Conservation (phyloP, 306 rosid species). For the Arachis stenosperma region DNA sequence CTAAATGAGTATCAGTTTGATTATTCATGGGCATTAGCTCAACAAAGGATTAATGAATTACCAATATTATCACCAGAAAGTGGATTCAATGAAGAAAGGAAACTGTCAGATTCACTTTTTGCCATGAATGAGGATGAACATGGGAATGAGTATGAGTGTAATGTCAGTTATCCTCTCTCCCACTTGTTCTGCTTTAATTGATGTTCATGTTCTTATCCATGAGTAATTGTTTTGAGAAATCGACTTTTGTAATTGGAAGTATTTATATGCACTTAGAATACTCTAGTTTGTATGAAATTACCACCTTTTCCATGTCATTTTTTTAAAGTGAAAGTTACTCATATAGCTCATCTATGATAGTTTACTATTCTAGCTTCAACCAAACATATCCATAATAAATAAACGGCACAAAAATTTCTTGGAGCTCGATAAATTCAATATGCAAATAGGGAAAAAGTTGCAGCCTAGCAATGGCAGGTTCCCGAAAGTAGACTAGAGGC, state of each 20-base stretch:
- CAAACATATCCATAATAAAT: neutral
- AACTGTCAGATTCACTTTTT: constrained; percentile 10
- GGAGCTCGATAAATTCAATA: too few relatives aligned
- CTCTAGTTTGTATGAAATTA: constrained; percentile 17
- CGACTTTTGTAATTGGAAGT: constrained; percentile 11
- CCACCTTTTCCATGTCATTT: neutral
- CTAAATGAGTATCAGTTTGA: constrained; percentile 35
- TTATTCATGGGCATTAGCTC: constrained; percentile 50
- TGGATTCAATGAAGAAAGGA: constrained; percentile 21
- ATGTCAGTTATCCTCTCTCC: constrained; percentile 36
- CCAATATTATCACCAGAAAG: constrained; percentile 25
- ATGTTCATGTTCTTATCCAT: neutral
- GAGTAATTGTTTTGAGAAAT: neutral
- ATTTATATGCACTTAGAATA: constrained; percentile 9
- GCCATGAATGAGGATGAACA: constrained; percentile 29
- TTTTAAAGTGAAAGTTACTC: too few relatives aligned
- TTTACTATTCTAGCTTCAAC: too few relatives aligned
- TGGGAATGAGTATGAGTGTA: constrained; percentile 22
- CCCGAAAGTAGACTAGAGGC: neutral
- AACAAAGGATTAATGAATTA: constrained; percentile 31
- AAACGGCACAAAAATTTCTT: neutral
- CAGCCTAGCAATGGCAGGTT: neutral
- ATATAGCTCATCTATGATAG: too few relatives aligned
- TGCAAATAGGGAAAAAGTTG: neutral
- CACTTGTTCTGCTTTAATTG: constrained; percentile 39